Conservation (phyloP, 371 early-diverging fungal species). For the Mortierella sp. region DNA sequence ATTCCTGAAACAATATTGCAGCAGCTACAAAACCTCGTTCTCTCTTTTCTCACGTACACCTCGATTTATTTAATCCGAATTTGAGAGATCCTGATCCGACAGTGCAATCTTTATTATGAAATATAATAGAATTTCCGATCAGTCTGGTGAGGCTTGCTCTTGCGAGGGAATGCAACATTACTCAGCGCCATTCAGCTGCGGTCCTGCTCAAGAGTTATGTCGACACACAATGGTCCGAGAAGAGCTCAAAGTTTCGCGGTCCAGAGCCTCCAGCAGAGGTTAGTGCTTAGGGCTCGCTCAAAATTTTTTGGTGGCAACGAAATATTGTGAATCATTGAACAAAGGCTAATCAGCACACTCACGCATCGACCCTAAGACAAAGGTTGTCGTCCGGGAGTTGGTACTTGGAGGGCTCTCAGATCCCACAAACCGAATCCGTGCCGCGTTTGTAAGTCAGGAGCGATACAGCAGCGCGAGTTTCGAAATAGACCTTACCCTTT, state of each 20-base stretch:
- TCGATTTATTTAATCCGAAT: too few species aligned
- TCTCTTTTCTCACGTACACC: too few species aligned
- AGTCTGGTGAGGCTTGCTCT: constrained; percentile 76
- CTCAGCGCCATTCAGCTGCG: constrained; percentile 86
- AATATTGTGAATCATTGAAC: not conserved
- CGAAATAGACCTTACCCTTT: too few species aligned
- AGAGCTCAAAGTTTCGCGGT: constrained; percentile 66
- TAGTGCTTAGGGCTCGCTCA: not conserved
- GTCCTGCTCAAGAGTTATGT: constrained; percentile 82
- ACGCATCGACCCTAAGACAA: constrained; percentile 23
- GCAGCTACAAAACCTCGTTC: not conserved
- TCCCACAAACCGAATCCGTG: constrained; percentile 49
- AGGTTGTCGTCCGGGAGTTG: constrained; percentile 49
- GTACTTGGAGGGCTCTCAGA: constrained; percentile 54
- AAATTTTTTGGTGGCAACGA: constrained; percentile 18
- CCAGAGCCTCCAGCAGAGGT: constrained; percentile 50
- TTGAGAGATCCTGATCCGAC: too few species aligned
- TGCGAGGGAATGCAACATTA: constrained; percentile 68
- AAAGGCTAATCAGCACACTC: not conserved
- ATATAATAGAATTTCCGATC: constrained; percentile 65
- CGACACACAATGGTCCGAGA: constrained; percentile 81
- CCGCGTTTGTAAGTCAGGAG: constrained; percentile 41
- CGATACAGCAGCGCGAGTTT: too few species aligned
- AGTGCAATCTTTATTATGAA: not conserved
- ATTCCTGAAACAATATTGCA: not conserved